Base-by-base conservation (phyloP, 192 early-diverging fungal species). In the Paraglomus brasilianum region DNA sequence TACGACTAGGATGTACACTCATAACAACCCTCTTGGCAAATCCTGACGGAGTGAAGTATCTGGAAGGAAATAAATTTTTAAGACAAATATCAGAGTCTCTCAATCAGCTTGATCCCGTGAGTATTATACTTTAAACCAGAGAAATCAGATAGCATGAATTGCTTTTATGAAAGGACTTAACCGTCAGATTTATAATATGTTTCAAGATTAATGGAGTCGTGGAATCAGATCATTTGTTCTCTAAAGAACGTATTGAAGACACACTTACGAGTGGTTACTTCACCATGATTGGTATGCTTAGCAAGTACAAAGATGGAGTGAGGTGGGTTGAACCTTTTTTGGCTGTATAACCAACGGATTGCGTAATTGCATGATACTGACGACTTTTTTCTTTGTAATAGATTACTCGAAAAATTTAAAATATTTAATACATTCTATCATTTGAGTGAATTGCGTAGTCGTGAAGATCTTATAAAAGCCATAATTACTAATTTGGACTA, bases 401-500 rank as follows among this genome's bases (percentile, higher is more conserved):
- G 78, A 39, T 58, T 91, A 13, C 69, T 92, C 21, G 88, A 92
- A 69, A 83, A 85, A 53, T 92, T 90, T 75, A 87, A 87, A 45
- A 87, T 95, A 30, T 93, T 91, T 74, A 89, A 85, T 53, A 75
- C 89, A 15, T 90, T 86, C 63, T 95, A 93, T 63, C 85, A 86
- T 39, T 66, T 95, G 17, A 91, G 86, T 21, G 93, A 93, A 62
- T 73, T 95, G 7, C 81, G 83, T 53, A 86, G 85, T 59, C 83
- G 93, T 22, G 89, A 92, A 56, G 93, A 95, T 72, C 72, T 95
- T 5, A 84, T 89, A 8, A 89, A 86, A 63, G 80, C 83, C 5
- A 83, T 93, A 24, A 86, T 95, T 36, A 82, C 79, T 1, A 86
- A 81, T 42, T 76, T 92, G 68, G 89, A 95, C 66, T 95, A 93